Evolutionary conservation across 306 rosid species (phyloP), one percentile per base, ranked within the genome.

Genomic region (Senna siamea): DNA sequence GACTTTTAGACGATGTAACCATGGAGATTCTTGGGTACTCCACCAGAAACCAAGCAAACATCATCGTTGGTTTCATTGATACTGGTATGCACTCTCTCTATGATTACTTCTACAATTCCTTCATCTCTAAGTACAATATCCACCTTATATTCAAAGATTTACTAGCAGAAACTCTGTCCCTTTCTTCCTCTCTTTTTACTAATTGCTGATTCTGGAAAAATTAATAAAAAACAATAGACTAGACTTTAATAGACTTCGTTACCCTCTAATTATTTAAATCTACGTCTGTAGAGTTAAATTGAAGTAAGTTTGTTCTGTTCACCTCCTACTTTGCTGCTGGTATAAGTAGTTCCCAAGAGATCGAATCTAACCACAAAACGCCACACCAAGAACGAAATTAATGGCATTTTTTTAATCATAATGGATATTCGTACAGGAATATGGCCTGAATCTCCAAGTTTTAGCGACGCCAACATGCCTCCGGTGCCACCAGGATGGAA

Each of bases 381-480:
- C 56, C 68, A 15, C 13, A 53, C 46, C 68, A 20, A 14, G 5
- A 10, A 14, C 11, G 15, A 79, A 55, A 18, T 1, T 41, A 10
- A 6, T 26, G 30, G 30, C 30, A 26, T 26, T 26, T 26, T 3
- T 26, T 26, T 26, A 19, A 35, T 67, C 38, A 40, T 58, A 37
- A 62, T 47, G 54, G 46, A 55, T 9, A 12, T 55, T 63, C 55
- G 40, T 60, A 56, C 86, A 91, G 97, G 97, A 87, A 89, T 91
- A 76, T 91, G 97, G 97, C 97, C 97, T 20, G 97, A 89, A 82
- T 91, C 97, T 59, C 87, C 95, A 20, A 91, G 97, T 80, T 91
- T 91, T 75, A 79, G 82, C 46, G 97, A 91, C 81, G 79, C 75
- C 18, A 62, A 78, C 84, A 91, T 91, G 97, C 92, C 97, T 57